Conservation (phyloP, 1,139 yeast species). For the Candida buenavistaensis region DNA sequence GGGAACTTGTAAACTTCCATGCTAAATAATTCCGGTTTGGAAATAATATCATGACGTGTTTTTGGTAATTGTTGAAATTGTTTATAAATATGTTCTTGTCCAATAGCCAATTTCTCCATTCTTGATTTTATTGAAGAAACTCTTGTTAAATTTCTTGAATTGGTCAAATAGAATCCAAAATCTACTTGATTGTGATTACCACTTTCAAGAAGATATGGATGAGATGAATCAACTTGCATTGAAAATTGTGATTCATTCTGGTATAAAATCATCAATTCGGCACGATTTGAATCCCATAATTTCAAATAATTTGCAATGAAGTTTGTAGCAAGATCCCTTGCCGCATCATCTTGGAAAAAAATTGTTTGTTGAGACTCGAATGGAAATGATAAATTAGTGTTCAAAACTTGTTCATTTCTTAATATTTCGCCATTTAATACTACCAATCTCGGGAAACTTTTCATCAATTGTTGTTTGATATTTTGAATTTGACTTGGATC, state of each 20-base stretch:
- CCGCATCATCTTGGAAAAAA: slow-evolving; percentile 81
- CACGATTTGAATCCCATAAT: slow-evolving; percentile 79
- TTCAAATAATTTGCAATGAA: slow-evolving; percentile 75
- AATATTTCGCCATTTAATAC: slow-evolving; percentile 77
- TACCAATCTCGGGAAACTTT: slow-evolving; percentile 72
- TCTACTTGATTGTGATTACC: slow-evolving; percentile 33
- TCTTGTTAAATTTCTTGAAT: slow-evolving; percentile 75
- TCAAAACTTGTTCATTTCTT: slow-evolving; percentile 67
- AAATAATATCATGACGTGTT: slow-evolving; percentile 67
- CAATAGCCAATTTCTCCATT: slow-evolving; percentile 61
- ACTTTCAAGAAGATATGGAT: slow-evolving; percentile 47
- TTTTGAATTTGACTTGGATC: slow-evolving; percentile 36
- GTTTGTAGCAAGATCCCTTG: slow-evolving; percentile 68
- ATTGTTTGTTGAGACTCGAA: slow-evolving; percentile 43
- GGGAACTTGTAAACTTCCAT: slow-evolving; percentile 78
- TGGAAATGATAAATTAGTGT: slow-evolving; percentile 55
- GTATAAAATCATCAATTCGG: slow-evolving; percentile 68
- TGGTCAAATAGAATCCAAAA: slow-evolving; percentile 64
- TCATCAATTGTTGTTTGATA: slow-evolving; percentile 65
- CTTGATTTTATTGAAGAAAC: slow-evolving; percentile 62
- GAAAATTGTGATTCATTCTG: slow-evolving; percentile 87
- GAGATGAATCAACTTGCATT: slow-evolving; percentile 54
- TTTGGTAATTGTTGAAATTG: slow-evolving; percentile 69
- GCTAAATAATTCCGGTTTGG: slow-evolving; percentile 65
- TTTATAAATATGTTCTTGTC: slow-evolving; percentile 65